phyloP scores from a whole-genome alignment of 495 filamentous ascomycete genomes.

The Wilcoxina mikolae region DNA sequence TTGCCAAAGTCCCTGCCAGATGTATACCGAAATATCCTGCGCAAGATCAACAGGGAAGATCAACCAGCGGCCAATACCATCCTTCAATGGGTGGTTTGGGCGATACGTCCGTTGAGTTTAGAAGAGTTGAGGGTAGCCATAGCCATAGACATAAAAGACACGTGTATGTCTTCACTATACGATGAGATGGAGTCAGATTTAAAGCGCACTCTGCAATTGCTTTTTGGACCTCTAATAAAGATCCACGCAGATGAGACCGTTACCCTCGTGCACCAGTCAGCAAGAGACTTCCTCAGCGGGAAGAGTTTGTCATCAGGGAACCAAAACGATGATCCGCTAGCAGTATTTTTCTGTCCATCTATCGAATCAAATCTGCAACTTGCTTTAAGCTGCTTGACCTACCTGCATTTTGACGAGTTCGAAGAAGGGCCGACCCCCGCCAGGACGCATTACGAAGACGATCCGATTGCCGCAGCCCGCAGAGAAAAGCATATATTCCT shows the following conservation, averaged over 20 bases:
- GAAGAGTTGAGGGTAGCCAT: constrained; percentile 8
- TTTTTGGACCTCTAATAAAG: constrained; percentile 9
- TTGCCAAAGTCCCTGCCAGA: constrained; percentile 5
- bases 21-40: constrained; percentile 6
- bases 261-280: constrained; percentile 8
- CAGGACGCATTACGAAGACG: too few species aligned
- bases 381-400: constrained; percentile 2
- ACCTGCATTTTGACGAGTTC: constrained; percentile 3
- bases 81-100: constrained; percentile 11
- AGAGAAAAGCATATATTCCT: too few species aligned
- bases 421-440: too few species aligned
- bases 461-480: too few species aligned
- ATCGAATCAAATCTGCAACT: constrained; percentile 4
- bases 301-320: neutral
- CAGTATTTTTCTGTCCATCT: neutral
- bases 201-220: neutral
- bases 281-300: neutral
- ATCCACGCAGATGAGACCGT: constrained; percentile 5
- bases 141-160: constrained; percentile 4
- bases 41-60: neutral
- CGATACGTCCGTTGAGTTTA: constrained; percentile 8
- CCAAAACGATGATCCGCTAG: neutral
- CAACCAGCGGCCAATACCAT: constrained; percentile 1
- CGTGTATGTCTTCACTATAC: constrained; percentile 5
- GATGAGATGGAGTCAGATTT: constrained; percentile 7